phyloP scores from a whole-genome alignment of 805 yeast genomes.

The Metschnikowia rubicola region DNA sequence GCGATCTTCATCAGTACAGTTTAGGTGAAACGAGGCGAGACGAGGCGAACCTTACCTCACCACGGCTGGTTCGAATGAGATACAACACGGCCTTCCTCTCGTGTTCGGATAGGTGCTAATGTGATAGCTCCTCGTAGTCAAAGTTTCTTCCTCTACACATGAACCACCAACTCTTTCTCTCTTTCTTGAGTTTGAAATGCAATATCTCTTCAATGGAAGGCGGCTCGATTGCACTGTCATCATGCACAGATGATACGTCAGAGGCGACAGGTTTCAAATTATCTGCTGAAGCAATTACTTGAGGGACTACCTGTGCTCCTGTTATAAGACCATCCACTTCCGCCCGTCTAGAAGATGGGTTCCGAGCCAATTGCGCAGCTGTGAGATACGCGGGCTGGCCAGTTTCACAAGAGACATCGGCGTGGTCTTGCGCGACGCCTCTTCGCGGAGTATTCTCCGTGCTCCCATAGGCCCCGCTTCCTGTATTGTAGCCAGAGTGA shows the following conservation, averaged over 20 bases:
- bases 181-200: constrained; percentile 7
- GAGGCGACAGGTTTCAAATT: constrained; percentile 15
- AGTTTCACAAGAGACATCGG: constrained; percentile 5
- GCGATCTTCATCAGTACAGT: too few species aligned
- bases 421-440: constrained; percentile 4
- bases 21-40: too few species aligned
- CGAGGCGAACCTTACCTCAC: too few species aligned
- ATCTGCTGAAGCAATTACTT: constrained; percentile 6
- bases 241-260: constrained; percentile 13
- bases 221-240: constrained; percentile 18
- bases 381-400: constrained; percentile 14
- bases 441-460: constrained; percentile 11
- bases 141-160: background rate
- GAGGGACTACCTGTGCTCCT: constrained; percentile 24
- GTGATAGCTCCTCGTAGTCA: constrained; percentile 9
- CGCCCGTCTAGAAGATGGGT: constrained; percentile 29
- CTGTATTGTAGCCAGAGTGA: constrained; percentile 30
- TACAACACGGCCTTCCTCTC: too few species aligned
- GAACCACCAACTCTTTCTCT: constrained; percentile 10
- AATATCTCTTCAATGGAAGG: constrained; percentile 16
- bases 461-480: constrained; percentile 12
- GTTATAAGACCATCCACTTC: constrained; percentile 31
- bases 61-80: too few species aligned
- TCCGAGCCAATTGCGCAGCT: constrained; percentile 45
- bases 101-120: too few species aligned